Percentiles rank a stretch among this genome's conserved stretches.
phyloP scores from a whole-genome alignment of 2,329 filamentous ascomycete species.

The Coleophoma cylindrospora region DNA sequence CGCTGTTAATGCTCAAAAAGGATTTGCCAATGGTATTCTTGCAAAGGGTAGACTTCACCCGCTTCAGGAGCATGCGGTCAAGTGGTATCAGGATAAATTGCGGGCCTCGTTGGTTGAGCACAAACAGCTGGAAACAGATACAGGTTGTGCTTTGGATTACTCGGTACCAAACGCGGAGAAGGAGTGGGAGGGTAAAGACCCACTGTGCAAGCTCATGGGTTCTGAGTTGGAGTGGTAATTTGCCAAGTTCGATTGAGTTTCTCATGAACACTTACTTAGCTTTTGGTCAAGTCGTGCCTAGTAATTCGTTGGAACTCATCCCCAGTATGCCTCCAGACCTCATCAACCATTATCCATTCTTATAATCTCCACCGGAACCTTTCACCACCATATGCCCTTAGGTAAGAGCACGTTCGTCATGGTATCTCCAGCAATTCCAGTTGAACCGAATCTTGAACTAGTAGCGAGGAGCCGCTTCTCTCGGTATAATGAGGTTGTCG shows the following conservation, averaged over 20 bases:
- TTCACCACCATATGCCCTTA: not conserved
- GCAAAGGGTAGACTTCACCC: constrained; percentile 2
- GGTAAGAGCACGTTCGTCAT: too few relatives aligned
- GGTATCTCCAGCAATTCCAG: not conserved
- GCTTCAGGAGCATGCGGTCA: constrained; percentile 1
- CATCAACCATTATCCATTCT: not conserved
- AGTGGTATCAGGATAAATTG: constrained; percentile 2
- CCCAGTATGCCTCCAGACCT: not conserved
- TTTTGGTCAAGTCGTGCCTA: not conserved
- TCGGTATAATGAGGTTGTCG: not conserved
- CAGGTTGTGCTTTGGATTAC: not conserved
- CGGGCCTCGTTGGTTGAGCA: not conserved
- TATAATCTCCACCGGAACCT: not conserved
- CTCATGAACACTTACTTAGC: constrained; percentile 1
- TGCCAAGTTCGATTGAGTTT: too few relatives aligned
- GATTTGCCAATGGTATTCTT: not conserved
- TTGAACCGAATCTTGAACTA: constrained; percentile 14
- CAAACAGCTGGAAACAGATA: not conserved
- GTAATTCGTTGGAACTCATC: not conserved
- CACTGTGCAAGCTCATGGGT: not conserved
- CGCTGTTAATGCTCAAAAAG: constrained; percentile 1
- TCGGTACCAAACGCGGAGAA: not conserved
- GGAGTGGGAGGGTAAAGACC: not conserved
- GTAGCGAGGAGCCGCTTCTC: constrained; percentile 27
- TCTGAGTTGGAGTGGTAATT: constrained; percentile 1